Evolutionary conservation across 2,329 filamentous ascomycete genomes (phyloP).

Genomic region (Neonectria hederae): DNA sequence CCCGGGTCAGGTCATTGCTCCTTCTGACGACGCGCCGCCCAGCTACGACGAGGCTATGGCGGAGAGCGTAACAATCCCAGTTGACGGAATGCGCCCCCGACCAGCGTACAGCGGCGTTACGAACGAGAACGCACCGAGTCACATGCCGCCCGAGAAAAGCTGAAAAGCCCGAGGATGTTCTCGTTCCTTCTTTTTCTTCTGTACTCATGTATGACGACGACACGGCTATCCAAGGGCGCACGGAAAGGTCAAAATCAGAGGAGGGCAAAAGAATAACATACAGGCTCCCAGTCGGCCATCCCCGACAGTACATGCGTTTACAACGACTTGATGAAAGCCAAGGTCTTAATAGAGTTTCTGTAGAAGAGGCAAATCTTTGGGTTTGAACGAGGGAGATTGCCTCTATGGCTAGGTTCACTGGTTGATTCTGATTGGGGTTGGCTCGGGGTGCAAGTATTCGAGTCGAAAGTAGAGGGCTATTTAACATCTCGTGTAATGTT

Average conservation of each 20-base stretch:
- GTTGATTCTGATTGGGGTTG: neutral
- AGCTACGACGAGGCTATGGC: slow-evolving; percentile 96
- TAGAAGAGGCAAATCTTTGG: neutral
- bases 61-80: slow-evolving; percentile 74
- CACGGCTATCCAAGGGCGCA: slow-evolving; percentile 2
- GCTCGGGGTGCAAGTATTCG: neutral
- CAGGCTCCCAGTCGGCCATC: slow-evolving; percentile 19
- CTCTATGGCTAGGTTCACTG: neutral
- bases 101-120: slow-evolving; percentile 74
- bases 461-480: neutral
- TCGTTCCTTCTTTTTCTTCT: slow-evolving; percentile 16
- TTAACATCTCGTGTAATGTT: neutral
- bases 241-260: neutral
- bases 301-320: neutral
- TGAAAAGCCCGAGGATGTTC: slow-evolving; percentile 29
- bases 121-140: slow-evolving; percentile 67
- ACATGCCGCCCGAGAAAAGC: slow-evolving; percentile 55
- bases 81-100: slow-evolving; percentile 68
- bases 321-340: neutral
- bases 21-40: slow-evolving; percentile 82
- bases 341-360: neutral
- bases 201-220: slow-evolving; percentile 26
- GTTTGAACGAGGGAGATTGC: neutral
- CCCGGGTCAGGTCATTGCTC: slow-evolving; percentile 53
- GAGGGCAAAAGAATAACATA: neutral